Evolutionary conservation across 2,329 filamentous ascomycete genomes (phyloP), one percentile per base, ranked within the genome.

Genomic region (Aspergillus sp.): DNA sequence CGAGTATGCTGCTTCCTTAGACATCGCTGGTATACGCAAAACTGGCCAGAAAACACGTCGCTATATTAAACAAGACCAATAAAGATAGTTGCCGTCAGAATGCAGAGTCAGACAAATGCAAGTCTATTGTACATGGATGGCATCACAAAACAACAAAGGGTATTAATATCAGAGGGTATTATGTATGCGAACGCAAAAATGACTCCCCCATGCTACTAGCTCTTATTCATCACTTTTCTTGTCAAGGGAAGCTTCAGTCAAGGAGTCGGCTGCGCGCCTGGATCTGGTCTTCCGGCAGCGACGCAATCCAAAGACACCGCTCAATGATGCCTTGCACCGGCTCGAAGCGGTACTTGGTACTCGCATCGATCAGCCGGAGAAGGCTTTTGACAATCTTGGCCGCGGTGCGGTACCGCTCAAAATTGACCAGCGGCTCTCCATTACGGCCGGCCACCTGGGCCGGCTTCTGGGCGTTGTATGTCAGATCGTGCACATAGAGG

Each of bases 401-500:
- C 8, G 82, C 78, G n/a, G 82, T 85, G 55, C 84, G 82, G 62
- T 85, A 83, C 48, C 84, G 77, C 67, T 87, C 84, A 56, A 86
- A 87, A 62, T 87, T 87, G 51, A 87, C 76, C 49, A 87, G 71
- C n/a, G 79, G 73, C 60, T 84, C 82, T 20, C 75, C 71, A 5
- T 68, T 65, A 13, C 60, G 70, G 13, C 71, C 74, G 11, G 75
- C 72, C 41, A 86, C 76, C 57, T 82, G 79, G 1, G 82, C 77
- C 0, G 84, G 83, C 61, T 86, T 86, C 66, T 86, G 83, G 0
- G 83, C 79, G 64, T 86, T 87, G 70, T 85, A 86, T 45, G 84
- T 85, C 50, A 87, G 73, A 62, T 87, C 84, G 57, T 85, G 83
- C 4, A 84, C 83, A 65, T 86, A 87, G 32, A 86, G 75, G 19